Base-by-base conservation (phyloP, 2,329 filamentous ascomycete genomes). In the Cercospora berteroae region DNA sequence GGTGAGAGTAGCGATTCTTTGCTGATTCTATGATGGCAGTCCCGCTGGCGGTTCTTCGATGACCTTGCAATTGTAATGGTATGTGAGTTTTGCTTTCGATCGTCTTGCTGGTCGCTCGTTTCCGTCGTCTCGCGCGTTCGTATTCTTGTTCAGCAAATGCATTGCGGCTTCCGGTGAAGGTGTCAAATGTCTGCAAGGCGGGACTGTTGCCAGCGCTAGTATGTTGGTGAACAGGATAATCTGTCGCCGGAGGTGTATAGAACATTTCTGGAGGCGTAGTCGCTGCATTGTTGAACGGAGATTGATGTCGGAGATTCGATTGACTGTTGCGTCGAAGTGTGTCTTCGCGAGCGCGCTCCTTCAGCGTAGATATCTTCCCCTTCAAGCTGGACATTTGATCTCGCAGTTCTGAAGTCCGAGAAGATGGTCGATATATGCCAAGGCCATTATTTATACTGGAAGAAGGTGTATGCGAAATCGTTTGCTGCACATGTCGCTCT, bases 361-460 rank as follows among this genome's bases (percentile, higher is more conserved):
- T 90, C 50, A 97, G 79, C 16, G 84, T 90, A 1, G 92, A 94
- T 39, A 97, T 93, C 74, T 93, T 92, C 67, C 91, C 92, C 76
- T 93, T 94, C 57, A 97, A 83, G 63, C 91, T 92, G 65, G 90
- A 89, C 86, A 97, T 92, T 77, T 96, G 93, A 71, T 93, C 90
- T 68, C 92, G 92, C 52, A 97, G 82, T 74, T 88, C 87, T 8
- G 89, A 88, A 75, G 89, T 85, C n/a, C 88, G 88, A 0, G 92
- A 94, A 13, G 88, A 84, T 2, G 91, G 89, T 18, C 91, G 85
- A 27, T 86, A 86, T 8, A 90, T 79, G 1, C 83, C 84, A 12
- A 74, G 68, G 27, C 71, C 71, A 65, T 74, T 72, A 55, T 71
- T 71, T 23, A 58, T 60, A 50, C 58, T 62, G 16, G 55, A 29